These are phyloP conservation scores for Paraphoma sp. DNA, from an alignment of 2,329 filamentous ascomycete species.

Conservation along the genomic window DNA sequence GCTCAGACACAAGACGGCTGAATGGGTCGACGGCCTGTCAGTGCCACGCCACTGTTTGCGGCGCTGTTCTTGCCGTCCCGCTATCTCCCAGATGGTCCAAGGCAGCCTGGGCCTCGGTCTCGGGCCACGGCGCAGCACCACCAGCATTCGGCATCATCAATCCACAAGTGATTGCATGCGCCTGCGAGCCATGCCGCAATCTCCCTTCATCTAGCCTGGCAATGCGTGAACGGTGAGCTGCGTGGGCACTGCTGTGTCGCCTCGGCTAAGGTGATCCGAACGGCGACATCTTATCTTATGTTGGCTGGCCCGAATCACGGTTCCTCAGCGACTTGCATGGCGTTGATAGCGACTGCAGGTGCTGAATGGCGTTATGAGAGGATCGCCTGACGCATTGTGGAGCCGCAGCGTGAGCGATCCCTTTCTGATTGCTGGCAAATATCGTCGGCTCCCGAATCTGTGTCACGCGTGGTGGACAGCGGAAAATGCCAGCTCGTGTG, in stretches of 20 bases:
- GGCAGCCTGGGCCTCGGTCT: constrained; percentile 4
- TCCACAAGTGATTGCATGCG: constrained; percentile 7
- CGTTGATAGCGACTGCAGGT: constrained; percentile 12
- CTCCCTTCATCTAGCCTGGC: constrained; percentile 15
- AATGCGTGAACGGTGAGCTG: constrained; percentile 5
- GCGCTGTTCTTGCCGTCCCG: constrained; percentile 1
- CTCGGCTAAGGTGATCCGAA: constrained; percentile 9
- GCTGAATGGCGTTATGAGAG: constrained; percentile 11
- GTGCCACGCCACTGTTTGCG: background rate
- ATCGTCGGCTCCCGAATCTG: constrained; percentile 24
- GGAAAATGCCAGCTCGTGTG: background rate
- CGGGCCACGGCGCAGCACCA: constrained; percentile 14
- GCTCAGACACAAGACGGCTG: background rate
- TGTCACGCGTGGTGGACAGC: constrained; percentile 12
- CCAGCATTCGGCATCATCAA: constrained; percentile 1
- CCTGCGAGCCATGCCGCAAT: constrained; percentile 18
- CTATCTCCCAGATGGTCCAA: constrained; percentile 7
- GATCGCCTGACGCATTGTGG: constrained; percentile 8
- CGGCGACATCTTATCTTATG: constrained; percentile 17
- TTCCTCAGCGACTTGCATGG: constrained; percentile 13
- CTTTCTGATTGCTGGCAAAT: constrained; percentile 13
- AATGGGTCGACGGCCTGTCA: background rate
- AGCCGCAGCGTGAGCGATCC: constrained; percentile 10
- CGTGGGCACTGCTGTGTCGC: constrained; percentile 11
- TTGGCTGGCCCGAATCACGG: constrained; percentile 5